Percentiles rank a stretch among this genome's conserved stretches.
Evolutionary conservation across 768 basidiomycete genomes (phyloP).

Genomic region (Phlebiopsis gigantea): DNA sequence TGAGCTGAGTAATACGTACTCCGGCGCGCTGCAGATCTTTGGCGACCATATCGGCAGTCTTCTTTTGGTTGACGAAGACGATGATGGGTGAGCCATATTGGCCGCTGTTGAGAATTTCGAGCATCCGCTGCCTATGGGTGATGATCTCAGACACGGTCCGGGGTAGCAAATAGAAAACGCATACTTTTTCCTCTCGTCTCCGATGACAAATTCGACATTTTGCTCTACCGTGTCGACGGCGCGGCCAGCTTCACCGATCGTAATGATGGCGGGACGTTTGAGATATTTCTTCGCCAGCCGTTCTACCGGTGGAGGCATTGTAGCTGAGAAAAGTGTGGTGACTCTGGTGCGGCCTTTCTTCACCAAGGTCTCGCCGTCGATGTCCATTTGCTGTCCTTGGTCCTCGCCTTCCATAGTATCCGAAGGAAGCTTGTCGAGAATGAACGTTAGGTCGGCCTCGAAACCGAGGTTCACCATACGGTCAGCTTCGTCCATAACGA

Average conservation of each 20-base stretch:
- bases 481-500: constrained; percentile 99
- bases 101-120: constrained; percentile 91
- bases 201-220: constrained; percentile 84
- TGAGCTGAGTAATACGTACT: constrained; percentile 40
- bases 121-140: constrained; percentile 58
- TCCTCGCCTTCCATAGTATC: constrained; percentile 89
- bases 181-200: constrained; percentile 96
- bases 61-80: constrained; percentile 99
- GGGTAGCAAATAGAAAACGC: constrained; percentile 22
- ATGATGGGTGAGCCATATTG: constrained; percentile 88
- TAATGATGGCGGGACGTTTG: constrained; percentile 88
- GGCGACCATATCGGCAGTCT: constrained; percentile 97
- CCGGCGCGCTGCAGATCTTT: constrained; percentile 89
- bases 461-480: constrained; percentile 99
- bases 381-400: constrained; percentile 68
- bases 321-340: constrained; percentile 96
- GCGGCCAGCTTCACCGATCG: constrained; percentile 96
- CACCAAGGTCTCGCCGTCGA: constrained; percentile 59
- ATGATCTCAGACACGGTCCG: background rate
- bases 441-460: constrained; percentile 90
- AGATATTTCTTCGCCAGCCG: constrained; percentile 93
- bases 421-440: constrained; percentile 85
- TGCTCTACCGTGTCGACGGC: constrained; percentile 99
- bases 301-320: constrained; percentile 97
- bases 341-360: constrained; percentile 81